Base-by-base conservation (phyloP, 2,329 filamentous ascomycete species). In the Lanzia echinophila region DNA sequence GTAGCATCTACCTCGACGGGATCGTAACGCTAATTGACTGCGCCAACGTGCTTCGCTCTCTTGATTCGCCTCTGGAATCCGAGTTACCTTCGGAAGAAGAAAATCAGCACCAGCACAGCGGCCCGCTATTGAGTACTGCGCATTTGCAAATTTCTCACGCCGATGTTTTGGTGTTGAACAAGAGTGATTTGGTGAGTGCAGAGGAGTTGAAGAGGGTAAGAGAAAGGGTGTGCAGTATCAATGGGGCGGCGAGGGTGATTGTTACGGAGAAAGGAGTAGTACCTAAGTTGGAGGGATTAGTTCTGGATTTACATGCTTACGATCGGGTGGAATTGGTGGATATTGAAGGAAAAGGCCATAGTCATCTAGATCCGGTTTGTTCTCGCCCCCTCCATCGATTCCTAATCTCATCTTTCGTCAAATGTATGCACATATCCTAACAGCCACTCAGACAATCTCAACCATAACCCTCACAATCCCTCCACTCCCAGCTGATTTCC, bases 111-210 rank as follows among this genome's bases (percentile, higher is more conserved):
- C 63, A 68, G 20, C 68, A 74, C 42, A 73, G 78, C 46, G 84
- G 86, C 0, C 84, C 87, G 0, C 72, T 90, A 8, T 81, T 96
- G 70, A 96, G 92, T 0, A 96, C 89, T 2, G 94, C 94, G 0
- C 94, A 99, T 70, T 79, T 97, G 46, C 94, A 99, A 66, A 95
- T 99, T 56, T 96, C 90, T 1, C 92, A 99, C 65, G 94, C 94
- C 6, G 94, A 99, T 71, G 90, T 97, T 8, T 81, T 99, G 43
- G 82, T 99, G 38, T 82, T 99, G 62, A 99, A 99, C 73, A 99
- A 99, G 70, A 78, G 85, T 3, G 94, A 99, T 67, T 76, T 96
- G 3, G 90, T 97, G 3, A 81, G 78, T 6, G 68, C 78, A 1
- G 72, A 79, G 6, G 83, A 96, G 63, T 77, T 97, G 1, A 71